phyloP scores from a whole-genome alignment of 2,329 filamentous ascomycete species.

The Escovopsis sp. region DNA sequence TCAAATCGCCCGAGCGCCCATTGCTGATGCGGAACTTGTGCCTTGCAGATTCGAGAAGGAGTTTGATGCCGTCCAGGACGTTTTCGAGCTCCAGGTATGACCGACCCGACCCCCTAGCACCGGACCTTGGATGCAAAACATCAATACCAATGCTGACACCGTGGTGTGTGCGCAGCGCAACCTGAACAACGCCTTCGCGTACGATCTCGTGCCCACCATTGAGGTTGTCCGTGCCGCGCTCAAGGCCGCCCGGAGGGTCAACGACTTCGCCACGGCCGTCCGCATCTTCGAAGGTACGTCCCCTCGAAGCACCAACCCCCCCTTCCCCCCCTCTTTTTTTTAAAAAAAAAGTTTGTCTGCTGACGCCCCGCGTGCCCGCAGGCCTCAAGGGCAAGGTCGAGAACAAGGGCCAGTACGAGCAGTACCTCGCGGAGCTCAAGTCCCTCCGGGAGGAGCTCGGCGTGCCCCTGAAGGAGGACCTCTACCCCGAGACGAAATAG shows the following conservation, averaged over 20 bases:
- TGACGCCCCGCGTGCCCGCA: slow-evolving; percentile 21
- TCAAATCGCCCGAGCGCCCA: slow-evolving; percentile 8
- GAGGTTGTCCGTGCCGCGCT: slow-evolving; percentile 83
- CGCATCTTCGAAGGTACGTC: slow-evolving; percentile 90
- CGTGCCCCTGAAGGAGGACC: slow-evolving; percentile 76
- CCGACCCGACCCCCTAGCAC: too few species aligned
- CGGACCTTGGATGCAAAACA: slow-evolving; percentile 7
- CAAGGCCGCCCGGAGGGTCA: slow-evolving; percentile 86
- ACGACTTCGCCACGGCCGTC: slow-evolving; percentile 96
- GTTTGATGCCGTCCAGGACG: slow-evolving; percentile 93
- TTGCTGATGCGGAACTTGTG: slow-evolving; percentile 13
- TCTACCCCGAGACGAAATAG: slow-evolving; percentile 58
- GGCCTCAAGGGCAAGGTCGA: slow-evolving; percentile 99
- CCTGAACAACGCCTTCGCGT: slow-evolving; percentile 99
- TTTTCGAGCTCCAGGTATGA: slow-evolving; percentile 95
- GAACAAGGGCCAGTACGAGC: slow-evolving; percentile 93
- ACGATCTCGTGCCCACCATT: slow-evolving; percentile 95
- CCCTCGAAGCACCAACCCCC: neutral
- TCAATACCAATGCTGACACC: slow-evolving; percentile 14
- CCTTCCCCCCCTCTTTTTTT: neutral
- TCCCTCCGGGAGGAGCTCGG: slow-evolving; percentile 86
- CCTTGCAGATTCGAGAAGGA: slow-evolving; percentile 88
- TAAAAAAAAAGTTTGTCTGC: too few species aligned
- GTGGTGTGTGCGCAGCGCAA: slow-evolving; percentile 45
- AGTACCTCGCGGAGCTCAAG: slow-evolving; percentile 91